A percentile compares a stretch with the other conserved stretches of the same genome.
phyloP scores from a whole-genome alignment of 2,329 filamentous ascomycete species.

The Coniochaeta sp. region DNA sequence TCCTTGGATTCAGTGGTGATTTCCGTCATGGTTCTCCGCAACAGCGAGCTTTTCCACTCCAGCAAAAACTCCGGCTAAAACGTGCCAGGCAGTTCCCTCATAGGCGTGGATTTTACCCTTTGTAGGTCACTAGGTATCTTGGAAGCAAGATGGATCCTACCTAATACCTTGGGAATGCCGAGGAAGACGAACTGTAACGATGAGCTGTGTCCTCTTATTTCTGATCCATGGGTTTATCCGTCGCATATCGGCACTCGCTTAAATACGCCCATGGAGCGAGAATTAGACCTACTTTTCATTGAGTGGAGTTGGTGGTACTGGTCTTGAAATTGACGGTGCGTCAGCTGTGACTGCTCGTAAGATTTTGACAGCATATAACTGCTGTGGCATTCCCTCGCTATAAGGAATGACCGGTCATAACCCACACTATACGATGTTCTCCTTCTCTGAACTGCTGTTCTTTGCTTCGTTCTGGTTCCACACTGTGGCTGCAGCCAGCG shows the following conservation, averaged over 20 bases:
- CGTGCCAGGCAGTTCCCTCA: too few species aligned
- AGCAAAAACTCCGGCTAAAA: too few species aligned
- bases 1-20: too few species aligned
- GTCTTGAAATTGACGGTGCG: not conserved
- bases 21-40: too few species aligned
- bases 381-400: not conserved
- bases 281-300: too few species aligned
- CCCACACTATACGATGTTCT: too few species aligned
- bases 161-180: not conserved
- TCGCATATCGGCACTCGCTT: not conserved
- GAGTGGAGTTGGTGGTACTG: too few species aligned
- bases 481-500: not conserved
- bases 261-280: too few species aligned
- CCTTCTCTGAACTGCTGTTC: not conserved
- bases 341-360: not conserved
- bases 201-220: not conserved
- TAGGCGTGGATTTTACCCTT: not conserved
- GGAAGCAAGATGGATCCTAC: not conserved
- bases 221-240: not conserved
- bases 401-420: not conserved
- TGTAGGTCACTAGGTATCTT: not conserved
- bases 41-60: too few species aligned
- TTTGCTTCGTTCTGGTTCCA: not conserved
- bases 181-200: not conserved
- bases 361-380: not conserved